Percentiles rank a stretch among this genome's conserved stretches.
Conservation (phyloP, 2,329 filamentous ascomycete species). For the Colletotrichum australisinense region DNA sequence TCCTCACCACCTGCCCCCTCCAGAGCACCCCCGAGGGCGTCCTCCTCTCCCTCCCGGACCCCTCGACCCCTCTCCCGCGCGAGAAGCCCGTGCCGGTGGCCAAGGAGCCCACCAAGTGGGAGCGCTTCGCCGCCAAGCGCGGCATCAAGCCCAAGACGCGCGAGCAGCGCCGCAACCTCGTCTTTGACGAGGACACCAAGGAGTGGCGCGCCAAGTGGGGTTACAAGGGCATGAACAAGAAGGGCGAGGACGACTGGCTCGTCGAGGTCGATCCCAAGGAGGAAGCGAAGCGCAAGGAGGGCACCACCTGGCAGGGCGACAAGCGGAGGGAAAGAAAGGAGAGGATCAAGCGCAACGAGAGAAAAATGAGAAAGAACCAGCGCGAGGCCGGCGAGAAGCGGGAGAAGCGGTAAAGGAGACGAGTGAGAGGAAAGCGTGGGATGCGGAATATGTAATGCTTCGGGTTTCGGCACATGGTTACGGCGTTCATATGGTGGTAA, state of each 20-base stretch:
- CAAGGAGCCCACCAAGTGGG: slow-evolving; percentile 92
- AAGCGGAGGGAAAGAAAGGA: slow-evolving; percentile 75
- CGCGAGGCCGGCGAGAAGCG: slow-evolving; percentile 50
- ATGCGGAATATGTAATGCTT: slow-evolving; percentile 25
- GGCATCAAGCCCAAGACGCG: slow-evolving; percentile 91
- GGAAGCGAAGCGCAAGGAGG: slow-evolving; percentile 72
- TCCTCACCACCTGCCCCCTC: slow-evolving; percentile 88
- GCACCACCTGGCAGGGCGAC: slow-evolving; percentile 70
- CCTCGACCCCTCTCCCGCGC: slow-evolving; percentile 80
- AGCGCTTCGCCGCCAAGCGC: slow-evolving; percentile 96
- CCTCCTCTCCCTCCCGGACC: slow-evolving; percentile 79
- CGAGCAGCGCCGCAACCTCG: slow-evolving; percentile 78
- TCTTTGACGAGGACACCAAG: slow-evolving; percentile 85
- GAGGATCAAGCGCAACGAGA: slow-evolving; percentile 76
- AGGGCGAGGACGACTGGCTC: slow-evolving; percentile 85
- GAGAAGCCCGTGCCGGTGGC: slow-evolving; percentile 90
- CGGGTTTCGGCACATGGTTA: slow-evolving; percentile 25
- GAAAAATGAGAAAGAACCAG: slow-evolving; percentile 76
- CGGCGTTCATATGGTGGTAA: slow-evolving; percentile 32
- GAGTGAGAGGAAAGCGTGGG: not conserved
- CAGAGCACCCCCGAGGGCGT: slow-evolving; percentile 77
- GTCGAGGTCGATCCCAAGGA: slow-evolving; percentile 89
- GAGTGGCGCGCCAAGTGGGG: slow-evolving; percentile 97
- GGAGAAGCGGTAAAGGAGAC: slow-evolving; percentile 38
- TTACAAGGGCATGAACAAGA: slow-evolving; percentile 90